A percentile compares a stretch with the other conserved stretches of the same genome.
Conservation (phyloP, 345 rosid species). For the Psidium guajava region DNA sequence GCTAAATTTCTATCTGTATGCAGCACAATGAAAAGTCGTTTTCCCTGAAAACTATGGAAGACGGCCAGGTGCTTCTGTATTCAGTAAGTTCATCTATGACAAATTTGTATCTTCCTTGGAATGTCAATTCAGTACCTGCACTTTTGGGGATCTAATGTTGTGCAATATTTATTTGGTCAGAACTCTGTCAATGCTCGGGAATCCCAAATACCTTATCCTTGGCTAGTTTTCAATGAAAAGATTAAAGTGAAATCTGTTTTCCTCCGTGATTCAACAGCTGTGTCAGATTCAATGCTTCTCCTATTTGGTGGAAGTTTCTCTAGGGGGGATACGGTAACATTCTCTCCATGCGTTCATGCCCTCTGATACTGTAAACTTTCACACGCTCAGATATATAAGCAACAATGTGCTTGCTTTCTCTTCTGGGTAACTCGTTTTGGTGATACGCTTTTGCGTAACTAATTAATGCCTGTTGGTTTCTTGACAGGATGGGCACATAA, state of each 20-base stretch:
- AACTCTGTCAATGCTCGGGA: constrained; percentile 82
- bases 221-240: constrained; percentile 94
- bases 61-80: constrained; percentile 74
- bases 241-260: constrained; percentile 84
- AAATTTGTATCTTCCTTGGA: not conserved
- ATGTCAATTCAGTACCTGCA: not conserved
- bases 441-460: not conserved
- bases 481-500: constrained; percentile 77
- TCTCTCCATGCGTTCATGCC: not conserved
- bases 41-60: constrained; percentile 95
- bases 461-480: not conserved
- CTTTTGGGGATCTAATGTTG: not conserved
- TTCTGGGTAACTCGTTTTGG: not conserved
- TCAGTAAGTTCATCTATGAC: constrained; percentile 36
- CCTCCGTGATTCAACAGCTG: constrained; percentile 90
- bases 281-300: constrained; percentile 71
- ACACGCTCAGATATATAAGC: not conserved
- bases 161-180: constrained; percentile 16
- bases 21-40: constrained; percentile 76
- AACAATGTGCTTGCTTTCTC: not conserved
- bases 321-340: constrained; percentile 49
- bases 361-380: not conserved
- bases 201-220: constrained; percentile 65
- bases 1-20: not conserved
- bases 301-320: constrained; percentile 78